Conservation (phyloP, 495 filamentous ascomycete species). For the Annulohypoxylon moriforme region DNA sequence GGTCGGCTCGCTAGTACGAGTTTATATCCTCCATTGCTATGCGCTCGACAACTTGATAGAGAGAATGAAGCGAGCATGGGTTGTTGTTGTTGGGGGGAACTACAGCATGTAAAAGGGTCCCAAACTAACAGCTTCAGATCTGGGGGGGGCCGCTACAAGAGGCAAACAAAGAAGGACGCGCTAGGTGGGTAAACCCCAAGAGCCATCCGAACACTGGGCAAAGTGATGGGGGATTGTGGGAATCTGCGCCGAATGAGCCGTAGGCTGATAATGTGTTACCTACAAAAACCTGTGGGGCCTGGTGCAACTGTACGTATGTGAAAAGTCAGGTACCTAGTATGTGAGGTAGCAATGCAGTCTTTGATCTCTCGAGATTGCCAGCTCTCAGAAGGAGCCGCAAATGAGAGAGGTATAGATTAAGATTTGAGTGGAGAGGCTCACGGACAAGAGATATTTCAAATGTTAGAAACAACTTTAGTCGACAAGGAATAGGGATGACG, state of each 20-base stretch:
- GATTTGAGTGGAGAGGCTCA: conserved; percentile 38
- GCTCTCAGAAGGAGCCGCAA: conserved; percentile 45
- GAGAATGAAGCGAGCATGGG: conserved; percentile 6
- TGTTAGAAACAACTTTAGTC: conserved; percentile 26
- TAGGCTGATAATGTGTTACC: conserved; percentile 61
- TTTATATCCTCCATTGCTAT: neutral
- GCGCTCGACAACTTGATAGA: conserved; percentile 7
- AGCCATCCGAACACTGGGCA: conserved; percentile 28
- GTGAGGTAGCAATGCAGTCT: conserved; percentile 41
- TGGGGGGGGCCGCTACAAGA: conserved; percentile 21
- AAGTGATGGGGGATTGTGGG: conserved; percentile 48
- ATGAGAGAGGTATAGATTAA: conserved; percentile 37
- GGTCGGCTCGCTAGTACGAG: conserved; percentile 7
- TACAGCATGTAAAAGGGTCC: conserved; percentile 21
- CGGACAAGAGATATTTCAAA: conserved; percentile 29
- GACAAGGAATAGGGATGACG: conserved; percentile 46
- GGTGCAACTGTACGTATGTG: conserved; percentile 42
- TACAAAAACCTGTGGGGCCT: conserved; percentile 47
- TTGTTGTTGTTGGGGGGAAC: conserved; percentile 7
- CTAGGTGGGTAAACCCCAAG: conserved; percentile 37
- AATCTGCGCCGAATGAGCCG: conserved; percentile 62
- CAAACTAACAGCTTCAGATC: conserved; percentile 28
- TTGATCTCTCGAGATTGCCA: conserved; percentile 36
- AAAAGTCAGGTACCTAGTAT: conserved; percentile 27
- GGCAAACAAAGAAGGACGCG: conserved; percentile 35